phyloP scores from a whole-genome alignment of 768 basidiomycete genomes.

The Collybia sp. region DNA sequence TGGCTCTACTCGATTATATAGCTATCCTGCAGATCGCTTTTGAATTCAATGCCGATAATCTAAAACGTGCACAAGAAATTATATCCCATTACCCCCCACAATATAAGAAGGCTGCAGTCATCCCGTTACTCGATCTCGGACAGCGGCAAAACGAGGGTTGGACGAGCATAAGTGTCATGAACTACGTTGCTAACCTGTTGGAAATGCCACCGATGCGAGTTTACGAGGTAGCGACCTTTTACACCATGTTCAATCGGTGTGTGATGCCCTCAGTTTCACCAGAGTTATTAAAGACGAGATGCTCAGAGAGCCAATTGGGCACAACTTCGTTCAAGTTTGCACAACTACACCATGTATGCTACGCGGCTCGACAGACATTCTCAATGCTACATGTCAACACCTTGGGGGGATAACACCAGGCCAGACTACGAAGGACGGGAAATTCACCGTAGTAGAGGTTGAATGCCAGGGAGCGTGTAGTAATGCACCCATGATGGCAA shows the following conservation, averaged over 20 bases:
- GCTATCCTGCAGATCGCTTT: conserved; percentile 70
- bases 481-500: conserved; percentile 95
- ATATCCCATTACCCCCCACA: conserved; percentile 93
- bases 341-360: conserved; percentile 99
- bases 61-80: conserved; percentile 83
- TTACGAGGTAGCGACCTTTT: conserved; percentile 99
- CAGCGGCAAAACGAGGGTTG: conserved; percentile 98
- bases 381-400: conserved; percentile 78
- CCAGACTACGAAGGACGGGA: conserved; percentile 91
- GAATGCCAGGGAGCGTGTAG: conserved; percentile 99
- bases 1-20: not conserved
- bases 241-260: conserved; percentile 99
- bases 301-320: conserved; percentile 83
- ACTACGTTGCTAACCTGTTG: conserved; percentile 90
- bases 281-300: too few species aligned
- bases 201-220: conserved; percentile 98
- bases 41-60: conserved; percentile 75
- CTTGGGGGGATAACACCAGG: conserved; percentile 84
- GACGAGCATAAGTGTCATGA: conserved; percentile 99
- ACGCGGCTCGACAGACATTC: conserved; percentile 84
- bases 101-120: conserved; percentile 98
- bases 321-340: conserved; percentile 96
- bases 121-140: conserved; percentile 92
- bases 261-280: conserved; percentile 8
- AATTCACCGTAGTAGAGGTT: conserved; percentile 96